Evolutionary conservation across 1,139 yeast genomes (phyloP).

Genomic region (Keqinozyma sinolaborantium): DNA sequence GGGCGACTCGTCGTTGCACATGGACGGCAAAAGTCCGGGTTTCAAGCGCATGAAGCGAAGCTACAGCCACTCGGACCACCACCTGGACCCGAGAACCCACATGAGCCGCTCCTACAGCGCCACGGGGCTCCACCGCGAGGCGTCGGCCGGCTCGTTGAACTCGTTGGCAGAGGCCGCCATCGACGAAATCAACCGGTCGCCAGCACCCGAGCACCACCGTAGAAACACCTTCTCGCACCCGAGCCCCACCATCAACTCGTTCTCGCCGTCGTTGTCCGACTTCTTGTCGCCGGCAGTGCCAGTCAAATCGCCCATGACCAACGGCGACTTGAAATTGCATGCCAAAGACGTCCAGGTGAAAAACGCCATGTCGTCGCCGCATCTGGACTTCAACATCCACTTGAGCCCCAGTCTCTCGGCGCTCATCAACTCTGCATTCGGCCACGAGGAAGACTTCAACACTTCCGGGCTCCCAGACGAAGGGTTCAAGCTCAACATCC

Average conservation of each 20-base stretch:
- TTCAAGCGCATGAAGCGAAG: constrained; percentile 11
- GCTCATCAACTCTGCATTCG: constrained; percentile 40
- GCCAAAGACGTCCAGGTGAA: background rate
- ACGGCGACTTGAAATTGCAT: background rate
- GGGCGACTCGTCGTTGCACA: constrained; percentile 14
- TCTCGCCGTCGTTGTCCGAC: constrained; percentile 19
- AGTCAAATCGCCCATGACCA: constrained; percentile 6
- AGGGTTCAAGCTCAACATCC: constrained; percentile 15
- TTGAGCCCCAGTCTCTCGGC: constrained; percentile 45
- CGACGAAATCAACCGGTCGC: constrained; percentile 20
- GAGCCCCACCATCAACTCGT: constrained; percentile 4
- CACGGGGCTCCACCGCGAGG: constrained; percentile 5
- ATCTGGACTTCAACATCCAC: constrained; percentile 13
- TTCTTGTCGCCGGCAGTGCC: constrained; percentile 10
- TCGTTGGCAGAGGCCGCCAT: constrained; percentile 31
- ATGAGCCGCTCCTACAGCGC: constrained; percentile 15
- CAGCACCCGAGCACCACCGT: constrained; percentile 5
- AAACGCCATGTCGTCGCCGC: background rate
- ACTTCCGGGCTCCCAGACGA: constrained; percentile 9
- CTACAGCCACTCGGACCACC: constrained; percentile 8
- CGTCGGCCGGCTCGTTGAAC: constrained; percentile 12
- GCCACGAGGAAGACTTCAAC: constrained; percentile 22
- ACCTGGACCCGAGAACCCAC: constrained; percentile 1
- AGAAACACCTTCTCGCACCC: background rate
- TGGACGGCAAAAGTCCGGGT: constrained; percentile 1